Evolutionary conservation across 2,329 filamentous ascomycete species (phyloP).

Genomic region (Aureobasidium sp.): DNA sequence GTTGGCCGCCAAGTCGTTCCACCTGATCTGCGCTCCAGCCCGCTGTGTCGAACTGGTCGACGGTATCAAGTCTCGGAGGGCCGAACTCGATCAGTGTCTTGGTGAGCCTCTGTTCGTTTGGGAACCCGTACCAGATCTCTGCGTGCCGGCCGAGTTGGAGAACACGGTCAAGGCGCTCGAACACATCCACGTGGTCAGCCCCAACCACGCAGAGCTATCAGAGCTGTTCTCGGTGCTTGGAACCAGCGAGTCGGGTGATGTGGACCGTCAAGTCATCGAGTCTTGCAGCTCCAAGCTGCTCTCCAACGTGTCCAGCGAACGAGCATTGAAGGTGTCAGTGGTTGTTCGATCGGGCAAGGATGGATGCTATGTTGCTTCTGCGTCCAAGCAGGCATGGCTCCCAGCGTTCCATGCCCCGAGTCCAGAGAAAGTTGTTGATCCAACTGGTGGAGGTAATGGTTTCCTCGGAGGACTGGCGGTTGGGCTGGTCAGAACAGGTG

Average conservation of each 20-base stretch:
- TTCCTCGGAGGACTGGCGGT: conserved; percentile 61
- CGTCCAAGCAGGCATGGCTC: conserved; percentile 50
- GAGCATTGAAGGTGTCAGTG: conserved; percentile 40
- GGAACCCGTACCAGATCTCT: conserved; percentile 90
- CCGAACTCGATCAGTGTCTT: conserved; percentile 24
- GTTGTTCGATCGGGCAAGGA: conserved; percentile 63
- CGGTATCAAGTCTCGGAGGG: conserved; percentile 53
- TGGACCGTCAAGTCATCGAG: conserved; percentile 33
- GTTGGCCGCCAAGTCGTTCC: conserved; percentile 67
- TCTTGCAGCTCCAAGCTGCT: conserved; percentile 27
- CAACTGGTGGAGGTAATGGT: conserved; percentile 87
- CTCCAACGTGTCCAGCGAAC: conserved; percentile 15
- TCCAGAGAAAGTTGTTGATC: conserved; percentile 62
- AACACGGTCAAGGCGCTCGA: conserved; percentile 45
- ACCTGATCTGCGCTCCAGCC: conserved; percentile 73
- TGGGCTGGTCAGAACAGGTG: conserved; percentile 44
- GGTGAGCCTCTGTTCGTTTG: conserved; percentile 68
- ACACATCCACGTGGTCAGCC: conserved; percentile 54
- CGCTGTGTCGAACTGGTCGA: conserved; percentile 69
- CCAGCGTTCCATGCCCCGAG: conserved; percentile 60
- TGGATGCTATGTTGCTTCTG: conserved; percentile 50
- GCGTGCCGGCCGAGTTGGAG: conserved; percentile 55
- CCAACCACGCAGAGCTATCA: conserved; percentile 85
- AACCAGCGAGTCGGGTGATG: conserved; percentile 31
- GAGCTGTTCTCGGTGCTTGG: conserved; percentile 59